Evolutionary conservation across 495 filamentous ascomycete genomes (phyloP), one percentile per base, ranked within the genome.

Genomic region (Penicillium canescens): DNA sequence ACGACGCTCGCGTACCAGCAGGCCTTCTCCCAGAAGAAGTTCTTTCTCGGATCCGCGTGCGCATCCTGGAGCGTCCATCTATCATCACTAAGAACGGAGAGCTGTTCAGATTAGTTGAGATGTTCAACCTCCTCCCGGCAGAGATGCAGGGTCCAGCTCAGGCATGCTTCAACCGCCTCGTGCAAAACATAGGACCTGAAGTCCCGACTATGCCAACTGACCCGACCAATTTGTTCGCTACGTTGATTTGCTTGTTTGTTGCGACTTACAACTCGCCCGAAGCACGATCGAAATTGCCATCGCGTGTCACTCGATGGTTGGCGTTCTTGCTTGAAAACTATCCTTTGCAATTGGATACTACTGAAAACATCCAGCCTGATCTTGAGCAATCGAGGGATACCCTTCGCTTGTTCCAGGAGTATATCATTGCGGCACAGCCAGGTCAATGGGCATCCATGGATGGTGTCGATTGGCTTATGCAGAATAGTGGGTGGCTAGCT

Each of bases 31-130:
- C 69, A 5, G 56, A 63, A 0, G 65, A 66, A n/a, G 56, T 68
- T 4, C 13, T 62, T 8, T 71, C 66, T 9, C 60, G 61, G 11
- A 60, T 72, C 28, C 68, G 63, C 24, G 58, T 73, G 18, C 66
- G 65, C 26, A 71, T 77, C 42, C 56, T 77, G 12, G 71, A 72
- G 49, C 60, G 71, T 11, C 54, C 60, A 18, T 76, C 72, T n/a
- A 48, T 78, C 3, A 55, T 75, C 31, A 38, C 59, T 4, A 59
- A 65, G 42, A 69, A 64, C 36, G 75, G 73, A 31, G 71, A 77
- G 50, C 63, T 78, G 3, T 73, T 75, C 57, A 46, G 60, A 31
- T 50, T 72, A 26, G 47, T 52, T 5, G 72, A 75, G 21, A 54
- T 75, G 12, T 69, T 68, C 33, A 52, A 44, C 35, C 52, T 75